These are phyloP conservation scores for Aspergillus spinulosporus DNA, from an alignment of 2,329 filamentous ascomycete genomes.

Conservation along the genomic window DNA sequence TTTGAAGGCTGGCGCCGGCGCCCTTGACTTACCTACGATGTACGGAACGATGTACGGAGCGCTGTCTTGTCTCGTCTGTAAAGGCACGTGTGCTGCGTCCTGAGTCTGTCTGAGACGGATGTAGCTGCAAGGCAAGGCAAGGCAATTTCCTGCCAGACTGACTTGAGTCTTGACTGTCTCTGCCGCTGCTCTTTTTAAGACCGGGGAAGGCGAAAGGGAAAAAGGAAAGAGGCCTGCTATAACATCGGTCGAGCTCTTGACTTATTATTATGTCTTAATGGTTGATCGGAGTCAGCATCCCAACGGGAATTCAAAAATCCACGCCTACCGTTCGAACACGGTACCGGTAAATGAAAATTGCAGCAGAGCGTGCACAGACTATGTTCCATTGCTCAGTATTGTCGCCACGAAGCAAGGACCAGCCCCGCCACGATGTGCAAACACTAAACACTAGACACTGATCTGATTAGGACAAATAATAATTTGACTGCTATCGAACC, in stretches of 20 bases:
- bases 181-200: conserved; percentile 15
- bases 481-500: not conserved
- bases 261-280: too few relatives aligned
- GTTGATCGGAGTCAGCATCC: too few relatives aligned
- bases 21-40: not conserved
- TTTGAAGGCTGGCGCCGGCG: conserved; percentile 3
- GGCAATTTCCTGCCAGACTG: conserved; percentile 21
- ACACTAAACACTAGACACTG: not conserved
- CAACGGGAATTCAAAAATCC: too few relatives aligned
- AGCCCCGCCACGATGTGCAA: conserved; percentile 21
- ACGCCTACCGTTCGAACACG: not conserved
- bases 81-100: conserved; percentile 21
- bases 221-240: conserved; percentile 9
- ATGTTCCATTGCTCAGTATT: conserved; percentile 20
- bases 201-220: conserved; percentile 2
- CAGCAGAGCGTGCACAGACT: not conserved
- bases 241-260: too few relatives aligned
- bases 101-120: conserved; percentile 17
- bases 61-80: not conserved
- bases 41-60: not conserved
- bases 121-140: conserved; percentile 26
- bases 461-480: not conserved
- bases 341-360: conserved; percentile 3
- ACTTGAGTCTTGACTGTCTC: conserved; percentile 11
- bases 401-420: conserved; percentile 29